These are phyloP conservation scores for Zarea fungicola DNA, from an alignment of 2,329 filamentous ascomycete species.

Conservation along the genomic window DNA sequence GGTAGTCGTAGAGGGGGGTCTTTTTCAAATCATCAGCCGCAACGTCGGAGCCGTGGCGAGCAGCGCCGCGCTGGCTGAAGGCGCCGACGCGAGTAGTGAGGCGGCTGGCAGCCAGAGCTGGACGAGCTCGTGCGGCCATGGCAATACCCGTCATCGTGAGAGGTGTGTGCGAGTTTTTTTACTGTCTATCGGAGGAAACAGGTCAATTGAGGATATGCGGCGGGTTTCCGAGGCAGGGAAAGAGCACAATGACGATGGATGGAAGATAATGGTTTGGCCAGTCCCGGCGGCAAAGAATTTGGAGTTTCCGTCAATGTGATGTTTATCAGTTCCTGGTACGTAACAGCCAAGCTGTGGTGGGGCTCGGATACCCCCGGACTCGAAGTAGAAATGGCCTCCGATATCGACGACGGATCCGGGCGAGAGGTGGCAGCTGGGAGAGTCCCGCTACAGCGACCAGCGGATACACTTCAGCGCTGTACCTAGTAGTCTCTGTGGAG, in stretches of 20 bases:
- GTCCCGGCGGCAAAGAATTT: constrained; percentile 10
- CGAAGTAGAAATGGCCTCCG: not conserved
- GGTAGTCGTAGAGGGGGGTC: constrained; percentile 75
- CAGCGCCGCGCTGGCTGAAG: constrained; percentile 13
- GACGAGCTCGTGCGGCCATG: constrained; percentile 27
- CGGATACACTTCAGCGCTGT: too few species aligned
- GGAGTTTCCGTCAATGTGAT: constrained; percentile 13
- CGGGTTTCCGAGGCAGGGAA: not conserved
- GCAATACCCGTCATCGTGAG: constrained; percentile 29
- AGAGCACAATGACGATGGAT: constrained; percentile 14
- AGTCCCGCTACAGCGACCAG: too few species aligned
- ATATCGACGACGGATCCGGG: constrained; percentile 9
- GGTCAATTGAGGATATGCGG: constrained; percentile 18
- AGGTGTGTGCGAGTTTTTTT: not conserved
- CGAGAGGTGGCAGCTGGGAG: not conserved
- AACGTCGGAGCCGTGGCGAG: constrained; percentile 25
- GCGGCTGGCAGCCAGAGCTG: constrained; percentile 22
- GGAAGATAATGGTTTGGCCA: constrained; percentile 7
- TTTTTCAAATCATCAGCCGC: constrained; percentile 40
- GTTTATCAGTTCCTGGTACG: constrained; percentile 14
- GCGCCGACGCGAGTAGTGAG: constrained; percentile 13
- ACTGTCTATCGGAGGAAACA: not conserved
- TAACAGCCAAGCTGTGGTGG: constrained; percentile 18
- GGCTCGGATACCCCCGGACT: constrained; percentile 23
- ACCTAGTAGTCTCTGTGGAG: not conserved